Percentiles rank a stretch among this genome's conserved stretches.
Conservation (phyloP, 148 eudicot genomes). For the Nyssa sinensis region DNA sequence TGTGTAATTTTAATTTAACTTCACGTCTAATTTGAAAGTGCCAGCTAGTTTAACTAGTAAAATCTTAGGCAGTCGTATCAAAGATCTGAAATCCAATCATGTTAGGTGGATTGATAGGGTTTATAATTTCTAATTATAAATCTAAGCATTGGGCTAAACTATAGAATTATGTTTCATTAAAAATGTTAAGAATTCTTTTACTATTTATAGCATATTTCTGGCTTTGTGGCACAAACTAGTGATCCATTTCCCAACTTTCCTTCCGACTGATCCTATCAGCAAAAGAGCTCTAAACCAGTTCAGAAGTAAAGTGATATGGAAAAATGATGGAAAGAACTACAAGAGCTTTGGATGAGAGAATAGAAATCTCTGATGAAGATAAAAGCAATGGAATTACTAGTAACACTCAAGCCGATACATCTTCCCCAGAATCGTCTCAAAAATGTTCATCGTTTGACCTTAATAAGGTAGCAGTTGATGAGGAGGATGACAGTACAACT, state of each 20-base stretch:
- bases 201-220: no score
- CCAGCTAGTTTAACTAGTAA: no score
- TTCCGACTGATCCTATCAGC: not conserved
- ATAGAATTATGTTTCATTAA: no score
- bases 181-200: not conserved
- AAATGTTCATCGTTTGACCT: slow-evolving; percentile 14
- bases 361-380: slow-evolving; percentile 9
- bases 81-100: no score
- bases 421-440: slow-evolving; percentile 4
- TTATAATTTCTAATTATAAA: no score
- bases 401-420: not conserved
- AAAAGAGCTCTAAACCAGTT: not conserved
- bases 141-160: no score
- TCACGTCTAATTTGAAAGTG: no score
- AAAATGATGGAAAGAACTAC: not conserved
- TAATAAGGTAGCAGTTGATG: slow-evolving; percentile 18
- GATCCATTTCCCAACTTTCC: not conserved
- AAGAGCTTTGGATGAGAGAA: slow-evolving; percentile 18
- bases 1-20: no score
- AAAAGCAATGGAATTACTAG: slow-evolving; percentile 4
- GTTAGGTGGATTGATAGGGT: no score
- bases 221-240: no score
- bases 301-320: not conserved
- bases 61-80: no score
- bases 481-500: slow-evolving; percentile 7